Evolutionary conservation across 768 basidiomycete species (phyloP), one percentile per base, ranked within the genome.

Genomic region (Suillus bovinus): DNA sequence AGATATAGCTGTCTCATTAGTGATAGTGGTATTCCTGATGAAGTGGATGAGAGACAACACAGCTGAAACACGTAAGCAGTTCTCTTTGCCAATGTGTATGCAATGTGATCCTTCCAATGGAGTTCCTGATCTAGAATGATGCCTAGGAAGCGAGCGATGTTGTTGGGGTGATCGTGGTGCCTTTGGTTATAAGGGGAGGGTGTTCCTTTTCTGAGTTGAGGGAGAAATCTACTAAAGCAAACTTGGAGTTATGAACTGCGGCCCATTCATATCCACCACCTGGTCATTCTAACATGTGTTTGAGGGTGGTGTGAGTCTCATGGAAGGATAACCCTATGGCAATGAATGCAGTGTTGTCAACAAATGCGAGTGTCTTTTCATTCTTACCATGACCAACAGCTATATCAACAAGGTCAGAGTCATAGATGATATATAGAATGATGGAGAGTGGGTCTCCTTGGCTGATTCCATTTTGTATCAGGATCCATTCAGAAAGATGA

Each of bases 221-320:
- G 0, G 24, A 47, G 33, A 64, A 63, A 58, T 69, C 67, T 0
- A 73, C 64, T 4, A 72, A 64, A 1, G 64, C 63, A 16, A 73
- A 72, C 0, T 16, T 2, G 2, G 67, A 76, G 62, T 74, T 71
- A 60, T 74, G 71, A 0, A n/a, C 11, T 0, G 2, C 2, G 0
- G 66, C 61, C 73, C 73, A 75, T 0, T 66, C 36, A 8, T 27
- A 68, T 0, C 61, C 67, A 0, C 74, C 70, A 0, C 41, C 54
- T 58, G 3, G 3, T 0, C 64, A 0, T 4, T 69, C 59, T 50
- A 80, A 71, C 64, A 80, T 71, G 36, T 66, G 33, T 3, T 47
- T 34, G 0, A 80, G 58, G 0, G 16, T 72, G 13, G 36, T 6
- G 5, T 38, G 36, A 0, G 13, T 38, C 5, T 38, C 13, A 6